Evolutionary conservation across 169 alveolate genomes (phyloP).

Genomic region (Plasmodium vivax): DNA sequence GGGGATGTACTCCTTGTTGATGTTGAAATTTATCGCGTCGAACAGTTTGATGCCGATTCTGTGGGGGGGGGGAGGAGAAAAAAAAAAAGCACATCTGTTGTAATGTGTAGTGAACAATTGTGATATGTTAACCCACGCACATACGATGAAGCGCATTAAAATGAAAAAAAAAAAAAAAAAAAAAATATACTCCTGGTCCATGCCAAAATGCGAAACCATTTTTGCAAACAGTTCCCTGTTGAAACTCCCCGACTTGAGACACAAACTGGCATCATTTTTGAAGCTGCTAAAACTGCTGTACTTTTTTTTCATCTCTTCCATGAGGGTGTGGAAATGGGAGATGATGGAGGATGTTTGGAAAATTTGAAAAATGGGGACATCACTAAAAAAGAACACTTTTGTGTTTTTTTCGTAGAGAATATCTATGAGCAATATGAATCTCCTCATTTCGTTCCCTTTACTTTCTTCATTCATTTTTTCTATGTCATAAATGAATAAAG

Average conservation of each 20-base stretch:
- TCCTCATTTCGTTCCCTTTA: conserved; percentile 68
- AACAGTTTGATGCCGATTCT: conserved; percentile 47
- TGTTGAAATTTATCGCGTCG: conserved; percentile 54
- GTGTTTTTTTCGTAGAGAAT: conserved; percentile 72
- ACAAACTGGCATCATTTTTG: neutral
- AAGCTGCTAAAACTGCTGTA: conserved; percentile 9
- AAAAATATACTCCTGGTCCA: conserved; percentile 18
- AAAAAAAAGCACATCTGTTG: neutral
- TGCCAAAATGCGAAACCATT: conserved; percentile 6
- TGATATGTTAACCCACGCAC: neutral
- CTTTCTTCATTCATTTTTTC: conserved; percentile 70
- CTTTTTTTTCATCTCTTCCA: conserved; percentile 26
- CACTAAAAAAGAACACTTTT: conserved; percentile 60
- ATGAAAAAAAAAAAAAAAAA: neutral
- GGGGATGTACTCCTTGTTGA: conserved; percentile 71
- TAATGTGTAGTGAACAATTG: neutral
- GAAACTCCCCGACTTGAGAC: conserved; percentile 12
- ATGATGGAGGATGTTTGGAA: conserved; percentile 44
- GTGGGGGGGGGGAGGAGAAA: neutral
- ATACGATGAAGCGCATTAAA: neutral
- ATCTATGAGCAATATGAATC: conserved; percentile 62
- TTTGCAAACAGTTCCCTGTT: conserved; percentile 8
- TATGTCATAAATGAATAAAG: conserved; percentile 57
- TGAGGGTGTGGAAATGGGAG: conserved; percentile 34
- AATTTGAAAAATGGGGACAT: conserved; percentile 63